Percentiles rank a stretch among this genome's conserved stretches.
Conservation (phyloP, 257 asterid species). For the Capsicum baccatum region DNA sequence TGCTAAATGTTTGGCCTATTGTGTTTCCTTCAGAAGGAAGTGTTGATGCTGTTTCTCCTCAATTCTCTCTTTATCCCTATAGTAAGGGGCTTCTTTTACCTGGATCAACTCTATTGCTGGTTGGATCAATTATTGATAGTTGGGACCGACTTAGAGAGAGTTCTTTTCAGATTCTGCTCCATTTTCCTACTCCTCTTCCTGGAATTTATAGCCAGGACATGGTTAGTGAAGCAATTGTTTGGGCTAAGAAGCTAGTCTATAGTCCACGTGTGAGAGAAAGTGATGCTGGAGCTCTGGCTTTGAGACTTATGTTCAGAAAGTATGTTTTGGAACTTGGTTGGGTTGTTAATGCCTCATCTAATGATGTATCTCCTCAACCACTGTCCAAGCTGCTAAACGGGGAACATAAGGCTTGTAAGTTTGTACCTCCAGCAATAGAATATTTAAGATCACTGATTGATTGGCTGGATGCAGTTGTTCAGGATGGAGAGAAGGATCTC, state of each 20-base stretch:
- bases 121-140: conserved; percentile 94
- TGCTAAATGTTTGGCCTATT: conserved; percentile 84
- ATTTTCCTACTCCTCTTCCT: conserved; percentile 93
- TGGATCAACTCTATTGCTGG: conserved; percentile 76
- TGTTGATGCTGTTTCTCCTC: conserved; percentile 46
- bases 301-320: conserved; percentile 85
- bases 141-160: conserved; percentile 92
- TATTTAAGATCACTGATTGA: conserved; percentile 75
- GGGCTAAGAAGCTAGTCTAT: conserved; percentile 89
- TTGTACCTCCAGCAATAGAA: conserved; percentile 58
- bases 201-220: conserved; percentile 63
- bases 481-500: conserved; percentile 84
- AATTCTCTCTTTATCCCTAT: conserved; percentile 63
- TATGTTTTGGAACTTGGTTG: conserved; percentile 83
- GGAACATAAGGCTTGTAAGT: conserved; percentile 36
- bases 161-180: conserved; percentile 72
- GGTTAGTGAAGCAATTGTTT: conserved; percentile 65
- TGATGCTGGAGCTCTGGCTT: conserved; percentile 97
- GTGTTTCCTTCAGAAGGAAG: conserved; percentile 46
- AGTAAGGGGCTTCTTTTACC: conserved; percentile 67
- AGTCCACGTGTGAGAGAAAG: conserved; percentile 98
- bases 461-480: conserved; percentile 85
- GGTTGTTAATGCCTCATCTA: conserved; percentile 60
- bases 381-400: conserved; percentile 45
- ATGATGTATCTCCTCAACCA: conserved; percentile 47